A percentile compares a stretch with the other conserved stretches of the same genome.
phyloP scores from a whole-genome alignment of 2,329 filamentous ascomycete species.

The Bipolaris cookei region DNA sequence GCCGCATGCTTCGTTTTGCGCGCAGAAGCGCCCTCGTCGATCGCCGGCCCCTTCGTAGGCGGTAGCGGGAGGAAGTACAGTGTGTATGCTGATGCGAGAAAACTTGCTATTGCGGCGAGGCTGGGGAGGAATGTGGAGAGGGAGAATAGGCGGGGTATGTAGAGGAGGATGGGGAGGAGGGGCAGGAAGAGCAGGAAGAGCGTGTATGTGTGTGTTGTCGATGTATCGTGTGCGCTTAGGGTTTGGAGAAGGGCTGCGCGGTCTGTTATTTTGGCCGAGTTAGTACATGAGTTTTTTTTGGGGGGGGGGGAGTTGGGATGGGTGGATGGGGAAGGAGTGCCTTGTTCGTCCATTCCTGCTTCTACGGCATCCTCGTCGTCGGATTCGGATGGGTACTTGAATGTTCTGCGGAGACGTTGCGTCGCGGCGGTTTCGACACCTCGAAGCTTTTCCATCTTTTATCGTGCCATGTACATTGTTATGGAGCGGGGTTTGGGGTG shows the following conservation, averaged over 20 bases:
- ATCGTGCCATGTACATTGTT: background rate
- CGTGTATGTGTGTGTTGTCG: conserved; percentile 58
- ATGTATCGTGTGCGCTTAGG: conserved; percentile 48
- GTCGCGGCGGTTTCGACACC: conserved; percentile 40
- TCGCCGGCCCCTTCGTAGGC: conserved; percentile 50
- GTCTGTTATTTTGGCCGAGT: conserved; percentile 28
- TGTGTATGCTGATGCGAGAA: conserved; percentile 67
- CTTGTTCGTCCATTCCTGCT: conserved; percentile 77
- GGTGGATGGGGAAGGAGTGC: conserved; percentile 48
- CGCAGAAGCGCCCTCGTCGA: conserved; percentile 4
- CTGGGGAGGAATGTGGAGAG: conserved; percentile 53
- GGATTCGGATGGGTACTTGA: conserved; percentile 71
- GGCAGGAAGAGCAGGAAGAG: conserved; percentile 66
- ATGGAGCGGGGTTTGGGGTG: background rate
- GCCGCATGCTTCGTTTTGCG: background rate
- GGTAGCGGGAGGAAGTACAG: conserved; percentile 63
- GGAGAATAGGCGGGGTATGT: conserved; percentile 58
- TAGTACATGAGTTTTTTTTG: conserved; percentile 1
- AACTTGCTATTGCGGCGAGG: conserved; percentile 67
- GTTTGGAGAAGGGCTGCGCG: conserved; percentile 34
- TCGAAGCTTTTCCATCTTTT: conserved; percentile 14
- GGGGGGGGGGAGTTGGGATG: too few species aligned
- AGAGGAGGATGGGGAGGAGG: conserved; percentile 61
- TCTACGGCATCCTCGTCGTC: conserved; percentile 62
- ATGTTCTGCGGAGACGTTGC: conserved; percentile 75